Percentiles rank a stretch among this genome's conserved stretches.
Conservation (phyloP, 2,329 filamentous ascomycete species). For the Coniochaeta hoffmannii region DNA sequence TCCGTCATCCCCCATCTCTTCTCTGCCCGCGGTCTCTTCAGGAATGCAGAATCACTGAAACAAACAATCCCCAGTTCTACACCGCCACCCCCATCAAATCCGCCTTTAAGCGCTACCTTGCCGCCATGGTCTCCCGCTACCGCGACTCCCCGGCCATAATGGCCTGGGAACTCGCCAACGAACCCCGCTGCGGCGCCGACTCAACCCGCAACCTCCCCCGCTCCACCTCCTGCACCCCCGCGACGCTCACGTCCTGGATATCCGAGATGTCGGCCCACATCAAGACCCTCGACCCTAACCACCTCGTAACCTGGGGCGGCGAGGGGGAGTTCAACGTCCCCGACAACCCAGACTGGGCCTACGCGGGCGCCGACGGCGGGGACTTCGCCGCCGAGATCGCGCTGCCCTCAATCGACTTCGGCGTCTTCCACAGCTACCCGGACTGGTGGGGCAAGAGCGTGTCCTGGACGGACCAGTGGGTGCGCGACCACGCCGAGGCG, state of each 20-base stretch:
- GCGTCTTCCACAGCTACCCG: constrained; percentile 48
- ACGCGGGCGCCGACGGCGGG: constrained; percentile 40
- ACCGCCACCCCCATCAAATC: constrained; percentile 40
- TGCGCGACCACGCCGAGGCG: constrained; percentile 41
- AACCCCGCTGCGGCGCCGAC: constrained; percentile 43
- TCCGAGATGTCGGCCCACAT: constrained; percentile 47
- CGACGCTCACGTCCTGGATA: constrained; percentile 38
- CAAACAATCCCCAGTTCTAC: constrained; percentile 38
- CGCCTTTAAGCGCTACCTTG: constrained; percentile 51
- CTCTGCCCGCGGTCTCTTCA: not conserved
- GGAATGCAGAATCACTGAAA: not conserved
- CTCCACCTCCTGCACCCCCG: constrained; percentile 30
- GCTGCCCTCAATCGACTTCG: constrained; percentile 43
- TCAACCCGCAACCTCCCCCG: constrained; percentile 35
- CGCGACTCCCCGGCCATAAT: constrained; percentile 51
- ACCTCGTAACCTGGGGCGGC: constrained; percentile 48
- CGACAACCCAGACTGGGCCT: constrained; percentile 31
- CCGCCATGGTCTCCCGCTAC: constrained; percentile 51
- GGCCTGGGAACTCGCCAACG: constrained; percentile 62
- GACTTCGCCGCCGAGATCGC: constrained; percentile 45
- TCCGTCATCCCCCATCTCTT: not conserved
- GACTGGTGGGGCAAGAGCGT: constrained; percentile 47
- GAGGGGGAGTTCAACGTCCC: constrained; percentile 49
- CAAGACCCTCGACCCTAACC: constrained; percentile 42
- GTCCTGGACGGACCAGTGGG: constrained; percentile 46